phyloP scores from a whole-genome alignment of 192 early-diverging fungal genomes.

The Coemansia sp. region DNA sequence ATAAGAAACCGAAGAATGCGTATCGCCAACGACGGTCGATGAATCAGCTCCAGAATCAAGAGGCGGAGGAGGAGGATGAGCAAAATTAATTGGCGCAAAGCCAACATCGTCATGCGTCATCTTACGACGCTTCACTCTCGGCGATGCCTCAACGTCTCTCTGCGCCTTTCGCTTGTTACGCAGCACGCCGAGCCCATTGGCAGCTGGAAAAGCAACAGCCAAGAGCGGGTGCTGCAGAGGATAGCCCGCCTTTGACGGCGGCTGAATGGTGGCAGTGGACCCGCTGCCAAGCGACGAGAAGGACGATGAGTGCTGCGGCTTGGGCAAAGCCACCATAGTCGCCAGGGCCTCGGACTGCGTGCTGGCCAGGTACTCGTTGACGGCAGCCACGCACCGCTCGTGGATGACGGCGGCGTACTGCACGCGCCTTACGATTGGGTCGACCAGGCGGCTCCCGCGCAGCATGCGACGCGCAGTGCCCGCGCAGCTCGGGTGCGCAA shows the following conservation, averaged over 20 bases:
- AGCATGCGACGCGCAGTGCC: slow-evolving; percentile 38
- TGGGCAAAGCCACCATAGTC: slow-evolving; percentile 16
- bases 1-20: neutral
- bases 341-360: slow-evolving; percentile 21
- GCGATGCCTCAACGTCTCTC: slow-evolving; percentile 39
- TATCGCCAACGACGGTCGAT: neutral
- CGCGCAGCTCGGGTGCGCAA: slow-evolving; percentile 38
- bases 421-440: slow-evolving; percentile 42
- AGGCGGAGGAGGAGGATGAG: neutral
- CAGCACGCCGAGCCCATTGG: neutral
- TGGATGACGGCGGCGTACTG: slow-evolving; percentile 48
- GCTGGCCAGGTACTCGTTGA: slow-evolving; percentile 15
- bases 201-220: neutral
- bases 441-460: slow-evolving; percentile 44
- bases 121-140: slow-evolving; percentile 46
- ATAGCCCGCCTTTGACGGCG: neutral
- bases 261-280: neutral
- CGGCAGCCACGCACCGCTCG: slow-evolving; percentile 22
- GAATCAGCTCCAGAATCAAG: neutral
- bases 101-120: slow-evolving; percentile 29
- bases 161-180: slow-evolving; percentile 30
- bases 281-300: neutral
- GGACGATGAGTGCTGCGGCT: neutral
- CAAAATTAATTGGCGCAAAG: neutral
- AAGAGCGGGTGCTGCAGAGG: neutral